These are phyloP conservation scores for Endogone sp. DNA, from an alignment of 192 early-diverging fungal genomes.

Conservation along the genomic window DNA sequence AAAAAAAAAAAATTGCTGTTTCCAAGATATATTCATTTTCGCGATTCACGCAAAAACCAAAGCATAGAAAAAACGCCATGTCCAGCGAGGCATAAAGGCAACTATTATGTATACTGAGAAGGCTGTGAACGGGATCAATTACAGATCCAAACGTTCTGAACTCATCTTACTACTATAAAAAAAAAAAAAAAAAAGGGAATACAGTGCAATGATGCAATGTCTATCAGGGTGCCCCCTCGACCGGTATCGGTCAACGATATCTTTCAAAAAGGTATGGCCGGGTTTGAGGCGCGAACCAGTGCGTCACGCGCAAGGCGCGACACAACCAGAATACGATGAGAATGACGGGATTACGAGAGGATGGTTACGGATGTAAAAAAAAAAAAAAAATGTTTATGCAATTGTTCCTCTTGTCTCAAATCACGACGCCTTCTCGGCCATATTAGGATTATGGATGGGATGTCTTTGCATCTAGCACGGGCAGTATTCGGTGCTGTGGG, in stretches of 20 bases:
- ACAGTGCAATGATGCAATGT: background rate
- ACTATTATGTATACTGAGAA: background rate
- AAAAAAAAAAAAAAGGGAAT: background rate
- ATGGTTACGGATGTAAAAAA: background rate
- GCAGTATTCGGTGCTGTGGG: conserved; percentile 34
- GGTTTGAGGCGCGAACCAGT: background rate
- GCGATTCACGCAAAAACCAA: too few species aligned
- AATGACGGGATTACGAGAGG: too few species aligned
- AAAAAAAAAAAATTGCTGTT: too few species aligned
- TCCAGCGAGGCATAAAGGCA: background rate
- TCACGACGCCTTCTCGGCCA: too few species aligned
- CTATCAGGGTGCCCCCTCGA: background rate
- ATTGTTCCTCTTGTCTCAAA: too few species aligned
- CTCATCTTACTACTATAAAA: background rate
- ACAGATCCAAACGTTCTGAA: background rate
- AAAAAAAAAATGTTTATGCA: background rate
- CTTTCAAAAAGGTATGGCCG: background rate
- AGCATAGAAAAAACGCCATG: background rate
- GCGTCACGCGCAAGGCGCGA: too few species aligned
- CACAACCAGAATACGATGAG: too few species aligned
- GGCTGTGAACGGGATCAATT: background rate
- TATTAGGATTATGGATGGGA: background rate
- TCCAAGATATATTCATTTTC: background rate
- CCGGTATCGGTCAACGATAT: background rate
- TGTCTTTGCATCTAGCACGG: conserved; percentile 29